Conservation (phyloP, 192 early-diverging fungal species). For the Coemansia sp. region DNA sequence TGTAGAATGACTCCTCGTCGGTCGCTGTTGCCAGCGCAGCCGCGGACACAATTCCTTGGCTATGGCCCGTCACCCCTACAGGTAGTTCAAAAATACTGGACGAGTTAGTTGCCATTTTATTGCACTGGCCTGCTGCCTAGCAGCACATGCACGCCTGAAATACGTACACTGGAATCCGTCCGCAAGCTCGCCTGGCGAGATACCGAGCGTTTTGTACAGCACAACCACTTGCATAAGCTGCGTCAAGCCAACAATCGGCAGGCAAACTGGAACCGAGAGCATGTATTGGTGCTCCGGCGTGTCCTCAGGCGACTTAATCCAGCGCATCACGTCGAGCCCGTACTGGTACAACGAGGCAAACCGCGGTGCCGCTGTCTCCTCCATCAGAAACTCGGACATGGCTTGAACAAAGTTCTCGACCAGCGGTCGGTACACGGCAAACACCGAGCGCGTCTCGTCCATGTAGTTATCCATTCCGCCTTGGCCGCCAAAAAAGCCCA, state of each 20-base stretch:
- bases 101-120: too few species aligned
- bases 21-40: slow-evolving; percentile 76
- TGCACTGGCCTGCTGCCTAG: too few species aligned
- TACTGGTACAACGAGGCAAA: slow-evolving; percentile 58
- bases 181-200: slow-evolving; percentile 58
- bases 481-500: slow-evolving; percentile 92
- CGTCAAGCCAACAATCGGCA: slow-evolving; percentile 86
- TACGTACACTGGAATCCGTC: slow-evolving; percentile 48
- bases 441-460: slow-evolving; percentile 77
- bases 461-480: slow-evolving; percentile 93
- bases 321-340: slow-evolving; percentile 74
- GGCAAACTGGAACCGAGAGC: slow-evolving; percentile 71
- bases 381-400: slow-evolving; percentile 63
- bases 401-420: slow-evolving; percentile 66
- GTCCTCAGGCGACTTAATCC: slow-evolving; percentile 68
- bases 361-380: slow-evolving; percentile 55
- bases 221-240: slow-evolving; percentile 89
- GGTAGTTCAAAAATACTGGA: too few species aligned
- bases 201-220: slow-evolving; percentile 64
- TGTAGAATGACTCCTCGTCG: slow-evolving; percentile 76
- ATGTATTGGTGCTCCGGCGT: slow-evolving; percentile 72
- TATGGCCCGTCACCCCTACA: slow-evolving; percentile 79
- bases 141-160: too few species aligned
- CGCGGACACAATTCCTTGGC: slow-evolving; percentile 86
- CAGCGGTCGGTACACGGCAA: slow-evolving; percentile 68